Evolutionary conservation across 768 basidiomycete species (phyloP).

Genomic region (Lactifluus hygrophoroides): DNA sequence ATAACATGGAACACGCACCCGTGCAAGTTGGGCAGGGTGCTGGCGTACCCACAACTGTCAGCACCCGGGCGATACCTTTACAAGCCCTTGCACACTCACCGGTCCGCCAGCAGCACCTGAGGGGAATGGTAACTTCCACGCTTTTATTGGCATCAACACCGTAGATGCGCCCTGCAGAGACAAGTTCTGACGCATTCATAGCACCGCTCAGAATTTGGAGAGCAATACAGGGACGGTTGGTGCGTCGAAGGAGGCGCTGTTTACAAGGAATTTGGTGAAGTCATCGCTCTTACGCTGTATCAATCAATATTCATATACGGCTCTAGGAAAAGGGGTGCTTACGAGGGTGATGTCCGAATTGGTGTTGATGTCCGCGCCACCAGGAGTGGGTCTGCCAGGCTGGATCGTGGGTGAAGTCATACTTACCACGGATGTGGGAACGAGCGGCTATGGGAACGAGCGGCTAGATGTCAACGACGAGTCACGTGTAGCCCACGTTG

Average conservation of each 20-base stretch:
- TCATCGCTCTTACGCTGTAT: not conserved
- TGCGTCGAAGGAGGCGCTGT: constrained; percentile 28
- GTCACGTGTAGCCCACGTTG: not conserved
- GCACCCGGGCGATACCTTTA: too few species aligned
- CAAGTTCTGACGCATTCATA: constrained; percentile 35
- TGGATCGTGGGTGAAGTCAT: not conserved
- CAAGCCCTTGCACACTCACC: not conserved
- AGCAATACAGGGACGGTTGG: constrained; percentile 45
- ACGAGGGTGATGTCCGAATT: not conserved
- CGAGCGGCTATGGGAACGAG: not conserved
- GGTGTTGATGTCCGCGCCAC: constrained; percentile 7
- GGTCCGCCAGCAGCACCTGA: not conserved
- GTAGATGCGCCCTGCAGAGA: constrained; percentile 42
- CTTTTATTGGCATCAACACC: constrained; percentile 36
- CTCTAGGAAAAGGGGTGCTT: not conserved
- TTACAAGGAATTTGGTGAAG: constrained; percentile 27
- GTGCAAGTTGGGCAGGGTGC: constrained; percentile 1
- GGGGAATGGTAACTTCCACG: constrained; percentile 33
- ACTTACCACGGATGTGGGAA: not conserved
- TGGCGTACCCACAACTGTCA: not conserved
- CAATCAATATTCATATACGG: not conserved
- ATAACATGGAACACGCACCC: constrained; percentile 15
- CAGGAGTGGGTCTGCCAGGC: not conserved
- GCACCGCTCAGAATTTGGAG: constrained; percentile 51
- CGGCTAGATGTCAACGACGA: not conserved